Conservation (phyloP, 371 early-diverging fungal genomes). For the Dinochytrium kinnereticum region DNA sequence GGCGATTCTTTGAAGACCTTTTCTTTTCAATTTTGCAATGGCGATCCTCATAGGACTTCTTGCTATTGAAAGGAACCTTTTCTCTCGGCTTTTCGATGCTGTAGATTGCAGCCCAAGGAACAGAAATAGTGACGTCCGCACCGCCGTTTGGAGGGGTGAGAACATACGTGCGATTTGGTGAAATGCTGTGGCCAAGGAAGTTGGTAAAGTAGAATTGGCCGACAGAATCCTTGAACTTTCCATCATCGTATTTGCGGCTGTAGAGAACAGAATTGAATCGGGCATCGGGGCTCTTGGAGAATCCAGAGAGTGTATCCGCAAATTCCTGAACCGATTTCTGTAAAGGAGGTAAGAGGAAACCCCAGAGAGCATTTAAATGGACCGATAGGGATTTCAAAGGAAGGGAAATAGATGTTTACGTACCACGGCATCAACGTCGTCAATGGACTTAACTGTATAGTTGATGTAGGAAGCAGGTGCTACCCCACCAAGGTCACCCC, state of each 20-base stretch:
- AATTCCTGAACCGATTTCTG: slow-evolving; percentile 2
- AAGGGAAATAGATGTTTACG: neutral
- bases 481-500: neutral
- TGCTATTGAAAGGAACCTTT: neutral
- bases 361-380: neutral
- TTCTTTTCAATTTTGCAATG: neutral
- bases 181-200: neutral
- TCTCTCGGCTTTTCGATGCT: no score
- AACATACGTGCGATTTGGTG: neutral
- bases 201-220: slow-evolving; percentile 3
- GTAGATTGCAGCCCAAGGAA: neutral
- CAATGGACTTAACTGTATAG: neutral
- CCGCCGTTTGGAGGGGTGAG: neutral
- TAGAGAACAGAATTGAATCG: neutral
- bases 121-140: neutral
- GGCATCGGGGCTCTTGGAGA: neutral
- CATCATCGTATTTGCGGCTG: neutral
- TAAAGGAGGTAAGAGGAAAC: no score
- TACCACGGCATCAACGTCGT: slow-evolving; percentile 9
- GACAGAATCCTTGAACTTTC: neutral
- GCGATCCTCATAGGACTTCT: neutral
- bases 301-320: slow-evolving; percentile 1
- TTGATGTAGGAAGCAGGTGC: neutral
- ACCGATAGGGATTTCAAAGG: neutral
- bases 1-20: neutral